phyloP scores from a whole-genome alignment of 352 stramenopile species.

The Phytophthora pistaciae region DNA sequence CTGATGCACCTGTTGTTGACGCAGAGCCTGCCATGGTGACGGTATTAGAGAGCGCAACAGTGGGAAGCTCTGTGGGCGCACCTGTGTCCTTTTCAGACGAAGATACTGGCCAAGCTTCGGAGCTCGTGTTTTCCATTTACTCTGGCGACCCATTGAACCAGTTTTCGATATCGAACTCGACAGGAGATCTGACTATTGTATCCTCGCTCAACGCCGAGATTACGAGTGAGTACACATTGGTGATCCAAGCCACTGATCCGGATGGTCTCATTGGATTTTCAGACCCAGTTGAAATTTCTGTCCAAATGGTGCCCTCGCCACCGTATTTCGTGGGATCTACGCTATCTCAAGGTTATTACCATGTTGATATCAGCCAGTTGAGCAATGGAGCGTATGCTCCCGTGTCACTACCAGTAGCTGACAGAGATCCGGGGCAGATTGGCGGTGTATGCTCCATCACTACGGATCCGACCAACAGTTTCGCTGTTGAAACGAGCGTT shows the following conservation, averaged over 20 bases:
- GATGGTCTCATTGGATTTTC: constrained; percentile 50
- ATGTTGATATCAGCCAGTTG: constrained; percentile 57
- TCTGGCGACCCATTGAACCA: constrained; percentile 54
- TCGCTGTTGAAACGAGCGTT: constrained; percentile 34
- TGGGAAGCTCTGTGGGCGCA: constrained; percentile 31
- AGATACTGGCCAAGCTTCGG: constrained; percentile 50
- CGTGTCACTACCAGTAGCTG: constrained; percentile 49
- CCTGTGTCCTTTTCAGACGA: constrained; percentile 50
- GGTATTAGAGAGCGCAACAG: constrained; percentile 16
- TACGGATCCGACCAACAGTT: constrained; percentile 31
- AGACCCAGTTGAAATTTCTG: constrained; percentile 44
- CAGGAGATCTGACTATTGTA: constrained; percentile 42
- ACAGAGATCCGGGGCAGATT: constrained; percentile 53
- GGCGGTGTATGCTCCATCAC: constrained; percentile 56
- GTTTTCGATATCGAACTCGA: constrained; percentile 49
- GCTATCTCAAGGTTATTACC: constrained; percentile 36
- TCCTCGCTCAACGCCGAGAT: constrained; percentile 49
- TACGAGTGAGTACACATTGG: constrained; percentile 40
- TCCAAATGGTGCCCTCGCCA: constrained; percentile 49
- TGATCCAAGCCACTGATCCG: constrained; percentile 53
- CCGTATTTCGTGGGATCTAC: constrained; percentile 59
- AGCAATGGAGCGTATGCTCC: constrained; percentile 52
- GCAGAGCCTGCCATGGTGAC: constrained; percentile 11
- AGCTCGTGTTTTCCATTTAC: constrained; percentile 54
- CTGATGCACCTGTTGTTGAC: constrained; percentile 50